Conservation (phyloP, 2,329 filamentous ascomycete species). For the Paramyrothecium roridum region DNA sequence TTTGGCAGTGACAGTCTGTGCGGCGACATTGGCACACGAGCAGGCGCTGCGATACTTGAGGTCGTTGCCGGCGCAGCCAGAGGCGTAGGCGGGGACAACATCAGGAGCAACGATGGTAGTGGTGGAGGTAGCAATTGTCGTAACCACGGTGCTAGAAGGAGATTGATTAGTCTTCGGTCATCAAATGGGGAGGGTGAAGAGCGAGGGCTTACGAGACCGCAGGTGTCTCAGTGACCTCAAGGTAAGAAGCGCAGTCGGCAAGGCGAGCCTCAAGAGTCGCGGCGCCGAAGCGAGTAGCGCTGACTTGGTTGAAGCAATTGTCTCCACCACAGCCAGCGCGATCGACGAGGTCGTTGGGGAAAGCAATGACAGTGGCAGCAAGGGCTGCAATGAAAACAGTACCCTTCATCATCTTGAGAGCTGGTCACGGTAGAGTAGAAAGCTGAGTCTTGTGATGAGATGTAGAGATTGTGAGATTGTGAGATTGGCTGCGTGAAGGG, state of each 20-base stretch:
- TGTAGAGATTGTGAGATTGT: neutral
- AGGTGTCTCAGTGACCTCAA: neutral
- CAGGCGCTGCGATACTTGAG: neutral
- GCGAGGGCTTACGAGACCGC: neutral
- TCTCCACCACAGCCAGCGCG: neutral
- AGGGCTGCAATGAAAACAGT: neutral
- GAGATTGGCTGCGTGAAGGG: neutral
- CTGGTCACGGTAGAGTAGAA: neutral
- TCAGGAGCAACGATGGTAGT: neutral
- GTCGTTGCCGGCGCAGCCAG: neutral
- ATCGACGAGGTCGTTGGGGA: neutral
- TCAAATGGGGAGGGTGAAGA: too few relatives aligned
- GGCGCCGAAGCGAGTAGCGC: neutral
- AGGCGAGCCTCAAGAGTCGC: neutral
- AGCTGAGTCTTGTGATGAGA: neutral
- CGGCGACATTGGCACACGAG: neutral
- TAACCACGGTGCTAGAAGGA: neutral
- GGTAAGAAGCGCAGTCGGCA: neutral
- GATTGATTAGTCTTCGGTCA: neutral
- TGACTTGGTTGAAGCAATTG: neutral
- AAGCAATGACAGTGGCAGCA: neutral
- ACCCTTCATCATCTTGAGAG: neutral
- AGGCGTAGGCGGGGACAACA: neutral
- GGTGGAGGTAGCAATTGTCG: neutral
- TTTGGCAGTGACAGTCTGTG: neutral